A percentile compares a stretch with the other conserved stretches of the same genome.
Conservation (phyloP, 345 rosid genomes). For the Dipteronia sinensis region DNA sequence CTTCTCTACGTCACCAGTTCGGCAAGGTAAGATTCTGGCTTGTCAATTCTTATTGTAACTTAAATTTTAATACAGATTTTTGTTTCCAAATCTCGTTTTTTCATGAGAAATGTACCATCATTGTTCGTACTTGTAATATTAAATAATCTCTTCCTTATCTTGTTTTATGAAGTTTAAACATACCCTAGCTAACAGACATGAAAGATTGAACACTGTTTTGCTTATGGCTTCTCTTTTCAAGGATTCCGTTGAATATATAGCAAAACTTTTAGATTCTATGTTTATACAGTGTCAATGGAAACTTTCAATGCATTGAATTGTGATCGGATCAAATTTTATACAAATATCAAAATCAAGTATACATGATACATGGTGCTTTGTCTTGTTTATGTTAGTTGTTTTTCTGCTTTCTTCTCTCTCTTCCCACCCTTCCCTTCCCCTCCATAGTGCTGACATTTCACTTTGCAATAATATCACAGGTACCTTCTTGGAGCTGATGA, state of each 20-base stretch:
- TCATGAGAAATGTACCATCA: neutral
- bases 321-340: neutral
- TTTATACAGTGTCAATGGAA: neutral
- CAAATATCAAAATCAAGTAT: neutral
- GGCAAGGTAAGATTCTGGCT: too few relatives aligned
- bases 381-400: too few relatives aligned
- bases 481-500: slow-evolving; percentile 95
- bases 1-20: too few relatives aligned
- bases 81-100: too few relatives aligned
- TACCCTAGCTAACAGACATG: neutral
- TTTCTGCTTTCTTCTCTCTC: too few relatives aligned
- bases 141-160: neutral
- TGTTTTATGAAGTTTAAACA: neutral
- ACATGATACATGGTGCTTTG: neutral
- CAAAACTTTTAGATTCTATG: neutral
- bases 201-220: neutral
- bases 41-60: too few relatives aligned
- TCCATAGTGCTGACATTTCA: slow-evolving; percentile 16
- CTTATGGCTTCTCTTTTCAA: neutral
- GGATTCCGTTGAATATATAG: too few relatives aligned
- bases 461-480: slow-evolving; percentile 42
- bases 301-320: neutral
- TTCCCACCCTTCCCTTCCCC: too few relatives aligned
- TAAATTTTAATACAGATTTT: too few relatives aligned
- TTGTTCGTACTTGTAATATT: neutral